phyloP scores from a whole-genome alignment of 306 rosid genomes.

The Malus asiatica region DNA sequence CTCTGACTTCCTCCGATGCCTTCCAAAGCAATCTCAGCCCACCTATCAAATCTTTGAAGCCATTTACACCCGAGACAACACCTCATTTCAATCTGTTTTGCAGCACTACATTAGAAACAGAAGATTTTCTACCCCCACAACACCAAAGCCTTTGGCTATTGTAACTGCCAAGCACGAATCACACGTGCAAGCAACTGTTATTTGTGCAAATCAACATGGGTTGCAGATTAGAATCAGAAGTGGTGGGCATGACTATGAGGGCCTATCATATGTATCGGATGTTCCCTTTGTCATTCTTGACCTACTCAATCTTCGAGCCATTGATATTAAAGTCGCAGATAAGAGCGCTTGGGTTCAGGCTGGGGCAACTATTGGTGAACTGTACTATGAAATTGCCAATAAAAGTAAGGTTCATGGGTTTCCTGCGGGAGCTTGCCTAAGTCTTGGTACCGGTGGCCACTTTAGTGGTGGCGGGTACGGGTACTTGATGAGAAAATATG shows the following conservation, averaged over 20 bases:
- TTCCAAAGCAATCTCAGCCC: not conserved
- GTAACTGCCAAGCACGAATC: not conserved
- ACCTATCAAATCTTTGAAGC: conserved; percentile 1
- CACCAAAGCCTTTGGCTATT: not conserved
- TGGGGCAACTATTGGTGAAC: not conserved
- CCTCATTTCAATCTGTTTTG: not conserved
- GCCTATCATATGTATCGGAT: not conserved
- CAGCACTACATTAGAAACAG: not conserved
- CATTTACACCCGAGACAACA: not conserved
- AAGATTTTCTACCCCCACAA: not conserved
- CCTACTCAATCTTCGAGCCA: not conserved
- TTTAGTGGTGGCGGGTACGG: conserved; percentile 79
- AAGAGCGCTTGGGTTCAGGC: not conserved
- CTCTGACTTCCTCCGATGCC: conserved; percentile 9
- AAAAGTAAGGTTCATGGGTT: not conserved
- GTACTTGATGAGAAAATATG: conserved; percentile 53
- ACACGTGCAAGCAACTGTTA: not conserved
- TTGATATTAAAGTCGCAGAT: not conserved
- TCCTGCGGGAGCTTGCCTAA: not conserved
- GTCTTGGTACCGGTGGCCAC: not conserved
- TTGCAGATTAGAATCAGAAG: not conserved
- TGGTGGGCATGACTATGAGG: not conserved
- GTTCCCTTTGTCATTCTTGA: not conserved
- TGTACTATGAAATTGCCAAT: not conserved
- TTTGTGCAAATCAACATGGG: not conserved